Evolutionary conservation across 2,329 filamentous ascomycete species (phyloP).

Genomic region (Ascochyta fabae): DNA sequence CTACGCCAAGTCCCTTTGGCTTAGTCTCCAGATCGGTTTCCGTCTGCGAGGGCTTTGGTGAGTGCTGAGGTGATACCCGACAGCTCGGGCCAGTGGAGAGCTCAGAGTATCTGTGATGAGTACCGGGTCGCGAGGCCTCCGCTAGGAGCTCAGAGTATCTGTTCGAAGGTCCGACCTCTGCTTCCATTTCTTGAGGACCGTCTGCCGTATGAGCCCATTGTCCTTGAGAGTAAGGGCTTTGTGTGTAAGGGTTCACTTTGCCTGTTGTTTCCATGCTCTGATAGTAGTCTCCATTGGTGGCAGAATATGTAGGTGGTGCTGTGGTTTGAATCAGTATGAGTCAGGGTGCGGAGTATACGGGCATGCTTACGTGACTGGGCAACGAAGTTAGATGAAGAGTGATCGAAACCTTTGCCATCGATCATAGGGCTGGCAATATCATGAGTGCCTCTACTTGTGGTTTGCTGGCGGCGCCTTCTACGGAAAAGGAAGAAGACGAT

Average conservation of each 20-base stretch:
- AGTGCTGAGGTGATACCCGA: slow-evolving; percentile 26
- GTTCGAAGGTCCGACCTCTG: slow-evolving; percentile 16
- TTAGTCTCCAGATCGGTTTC: slow-evolving; percentile 19
- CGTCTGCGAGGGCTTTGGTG: slow-evolving; percentile 24
- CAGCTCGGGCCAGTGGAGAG: slow-evolving; percentile 30
- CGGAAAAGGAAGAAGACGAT: slow-evolving; percentile 34
- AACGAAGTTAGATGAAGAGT: slow-evolving; percentile 17
- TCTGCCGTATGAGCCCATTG: slow-evolving; percentile 24
- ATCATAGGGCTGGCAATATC: slow-evolving; percentile 21
- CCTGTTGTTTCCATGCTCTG: slow-evolving; percentile 11
- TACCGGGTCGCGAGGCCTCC: slow-evolving; percentile 11
- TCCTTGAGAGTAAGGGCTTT: slow-evolving; percentile 16
- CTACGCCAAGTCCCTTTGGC: slow-evolving; percentile 22
- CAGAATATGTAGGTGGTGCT: slow-evolving; percentile 37
- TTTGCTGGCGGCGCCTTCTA: slow-evolving; percentile 16
- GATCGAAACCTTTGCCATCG: slow-evolving; percentile 20
- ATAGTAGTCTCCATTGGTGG: slow-evolving; percentile 28
- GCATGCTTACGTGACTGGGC: slow-evolving; percentile 32
- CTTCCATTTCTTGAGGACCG: slow-evolving; percentile 29
- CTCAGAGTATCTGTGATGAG: slow-evolving; percentile 27
- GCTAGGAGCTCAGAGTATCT: slow-evolving; percentile 36
- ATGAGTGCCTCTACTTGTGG: background rate
- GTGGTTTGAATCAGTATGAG: background rate
- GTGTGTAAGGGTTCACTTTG: slow-evolving; percentile 19
- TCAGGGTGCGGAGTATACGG: too few relatives aligned